Evolutionary conservation across 495 filamentous ascomycete species (phyloP).

Genomic region (Hypoxylon intermedium): DNA sequence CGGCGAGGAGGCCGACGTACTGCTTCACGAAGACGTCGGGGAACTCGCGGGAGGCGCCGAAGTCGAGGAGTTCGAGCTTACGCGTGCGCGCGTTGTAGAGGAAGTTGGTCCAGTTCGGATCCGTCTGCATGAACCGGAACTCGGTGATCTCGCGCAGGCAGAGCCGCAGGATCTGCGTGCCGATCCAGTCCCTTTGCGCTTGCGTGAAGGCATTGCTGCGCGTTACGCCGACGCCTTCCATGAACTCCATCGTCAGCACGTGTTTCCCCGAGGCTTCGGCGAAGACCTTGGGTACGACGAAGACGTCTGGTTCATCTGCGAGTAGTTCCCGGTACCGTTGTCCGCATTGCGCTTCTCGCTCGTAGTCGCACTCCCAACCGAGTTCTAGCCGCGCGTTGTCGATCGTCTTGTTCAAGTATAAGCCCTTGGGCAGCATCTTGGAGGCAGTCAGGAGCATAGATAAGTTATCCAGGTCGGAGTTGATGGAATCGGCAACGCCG

Average conservation of each 20-base stretch:
- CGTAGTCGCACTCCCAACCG: slow-evolving; percentile 96
- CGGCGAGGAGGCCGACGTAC: slow-evolving; percentile 78
- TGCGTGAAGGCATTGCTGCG: slow-evolving; percentile 73
- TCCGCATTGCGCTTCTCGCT: slow-evolving; percentile 81
- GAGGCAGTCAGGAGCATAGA: slow-evolving; percentile 89
- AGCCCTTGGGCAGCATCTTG: slow-evolving; percentile 83
- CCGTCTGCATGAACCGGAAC: slow-evolving; percentile 98
- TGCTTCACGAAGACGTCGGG: slow-evolving; percentile 76
- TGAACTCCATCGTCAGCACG: slow-evolving; percentile 92
- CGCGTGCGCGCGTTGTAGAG: slow-evolving; percentile 77
- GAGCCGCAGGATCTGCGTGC: slow-evolving; percentile 88
- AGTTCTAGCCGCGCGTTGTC: slow-evolving; percentile 93
- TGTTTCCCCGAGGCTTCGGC: slow-evolving; percentile 81
- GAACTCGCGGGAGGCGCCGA: slow-evolving; percentile 89
- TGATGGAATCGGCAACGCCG: slow-evolving; percentile 93
- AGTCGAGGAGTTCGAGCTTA: slow-evolving; percentile 91
- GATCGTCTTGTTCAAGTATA: slow-evolving; percentile 96
- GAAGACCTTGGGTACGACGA: slow-evolving; percentile 79
- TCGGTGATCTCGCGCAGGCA: slow-evolving; percentile 92
- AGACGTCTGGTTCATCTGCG: slow-evolving; percentile 70
- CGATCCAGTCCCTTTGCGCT: slow-evolving; percentile 86
- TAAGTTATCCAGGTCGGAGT: slow-evolving; percentile 93
- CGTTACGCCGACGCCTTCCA: slow-evolving; percentile 87
- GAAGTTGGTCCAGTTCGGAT: slow-evolving; percentile 99
- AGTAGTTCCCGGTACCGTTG: slow-evolving; percentile 77